Percentiles rank a stretch among this genome's conserved stretches.
Conservation (phyloP, 2,329 filamentous ascomycete species). For the Fulvia fulva region DNA sequence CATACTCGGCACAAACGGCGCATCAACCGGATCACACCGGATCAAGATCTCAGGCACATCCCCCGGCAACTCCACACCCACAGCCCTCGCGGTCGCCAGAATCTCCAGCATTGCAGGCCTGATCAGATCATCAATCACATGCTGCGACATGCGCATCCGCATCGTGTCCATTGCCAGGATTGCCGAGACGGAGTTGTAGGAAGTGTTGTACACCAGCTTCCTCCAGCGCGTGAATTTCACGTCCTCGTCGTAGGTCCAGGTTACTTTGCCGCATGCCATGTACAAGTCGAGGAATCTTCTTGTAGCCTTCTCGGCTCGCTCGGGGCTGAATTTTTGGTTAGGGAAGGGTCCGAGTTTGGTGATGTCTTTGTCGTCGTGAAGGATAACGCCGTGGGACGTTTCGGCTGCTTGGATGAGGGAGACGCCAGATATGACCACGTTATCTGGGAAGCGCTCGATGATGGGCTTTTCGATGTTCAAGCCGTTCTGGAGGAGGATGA, state of each 20-base stretch:
- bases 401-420: slow-evolving; percentile 53
- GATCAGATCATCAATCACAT: slow-evolving; percentile 47
- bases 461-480: slow-evolving; percentile 60
- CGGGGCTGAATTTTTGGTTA: slow-evolving; percentile 33
- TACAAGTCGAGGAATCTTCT: slow-evolving; percentile 49
- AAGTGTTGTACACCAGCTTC: slow-evolving; percentile 51
- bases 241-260: slow-evolving; percentile 39
- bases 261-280: slow-evolving; percentile 43
- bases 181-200: slow-evolving; percentile 52
- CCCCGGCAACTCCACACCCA: slow-evolving; percentile 42
- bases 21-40: slow-evolving; percentile 47
- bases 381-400: slow-evolving; percentile 44
- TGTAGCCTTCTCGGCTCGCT: slow-evolving; percentile 32
- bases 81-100: slow-evolving; percentile 43
- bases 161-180: slow-evolving; percentile 51
- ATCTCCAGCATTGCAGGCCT: slow-evolving; percentile 54
- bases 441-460: slow-evolving; percentile 48
- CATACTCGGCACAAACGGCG: slow-evolving; percentile 53
- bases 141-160: slow-evolving; percentile 46
- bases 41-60: slow-evolving; percentile 47
- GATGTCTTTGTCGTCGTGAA: slow-evolving; percentile 51
- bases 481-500: slow-evolving; percentile 60
- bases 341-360: slow-evolving; percentile 51
- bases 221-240: slow-evolving; percentile 47
- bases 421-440: slow-evolving; percentile 52